A percentile compares a stretch with the other conserved stretches of the same genome.
Conservation (phyloP, 2,329 filamentous ascomycete species). For the Neofusicoccum cordaticola region DNA sequence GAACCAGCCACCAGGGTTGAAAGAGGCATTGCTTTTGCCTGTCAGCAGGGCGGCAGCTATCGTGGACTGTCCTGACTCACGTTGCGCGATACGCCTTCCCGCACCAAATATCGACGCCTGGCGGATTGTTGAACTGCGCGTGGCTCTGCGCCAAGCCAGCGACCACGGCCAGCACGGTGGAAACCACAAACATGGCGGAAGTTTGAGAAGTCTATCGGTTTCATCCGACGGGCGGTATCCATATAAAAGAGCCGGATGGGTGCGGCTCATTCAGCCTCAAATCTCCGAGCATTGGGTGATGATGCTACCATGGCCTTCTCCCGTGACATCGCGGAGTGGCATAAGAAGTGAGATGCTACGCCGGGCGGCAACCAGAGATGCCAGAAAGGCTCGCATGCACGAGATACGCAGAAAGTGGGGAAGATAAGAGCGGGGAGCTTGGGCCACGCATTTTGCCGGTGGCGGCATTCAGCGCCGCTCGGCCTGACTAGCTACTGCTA, state of each 20-base stretch:
- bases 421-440: not conserved
- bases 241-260: not conserved
- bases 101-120: conserved; percentile 48
- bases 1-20: conserved; percentile 50
- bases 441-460: not conserved
- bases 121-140: conserved; percentile 34
- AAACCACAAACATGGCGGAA: not conserved
- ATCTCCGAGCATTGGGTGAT: not conserved
- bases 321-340: not conserved
- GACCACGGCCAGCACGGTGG: not conserved
- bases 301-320: not conserved
- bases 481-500: not conserved
- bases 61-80: conserved; percentile 24
- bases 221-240: not conserved
- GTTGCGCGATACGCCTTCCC: conserved; percentile 47
- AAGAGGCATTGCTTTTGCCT: conserved; percentile 41
- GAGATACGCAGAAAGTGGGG: not conserved
- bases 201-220: not conserved
- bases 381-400: not conserved
- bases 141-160: not conserved
- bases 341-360: not conserved
- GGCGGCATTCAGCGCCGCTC: not conserved
- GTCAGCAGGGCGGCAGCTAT: not conserved
- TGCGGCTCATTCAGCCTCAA: not conserved
- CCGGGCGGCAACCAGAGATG: not conserved